Percentiles rank a stretch among this genome's conserved stretches.
These are phyloP conservation scores for Lasiodiplodia hormozganensis DNA, from an alignment of 2,329 filamentous ascomycete genomes.

Conservation along the genomic window DNA sequence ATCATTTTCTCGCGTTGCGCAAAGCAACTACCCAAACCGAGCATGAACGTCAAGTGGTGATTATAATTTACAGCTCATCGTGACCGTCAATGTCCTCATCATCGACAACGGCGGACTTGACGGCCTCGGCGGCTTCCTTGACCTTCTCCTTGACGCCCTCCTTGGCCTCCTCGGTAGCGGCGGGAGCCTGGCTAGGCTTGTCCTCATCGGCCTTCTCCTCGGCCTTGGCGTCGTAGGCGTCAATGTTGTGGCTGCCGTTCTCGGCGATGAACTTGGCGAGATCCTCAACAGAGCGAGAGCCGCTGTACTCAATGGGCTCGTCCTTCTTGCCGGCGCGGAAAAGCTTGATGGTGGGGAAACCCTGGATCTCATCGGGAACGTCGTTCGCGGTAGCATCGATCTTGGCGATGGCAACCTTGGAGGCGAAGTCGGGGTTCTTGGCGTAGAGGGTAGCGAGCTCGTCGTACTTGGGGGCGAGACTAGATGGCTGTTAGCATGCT, in stretches of 20 bases:
- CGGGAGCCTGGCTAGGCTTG: constrained; percentile 54
- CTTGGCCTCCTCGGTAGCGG: constrained; percentile 47
- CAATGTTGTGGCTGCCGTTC: constrained; percentile 88
- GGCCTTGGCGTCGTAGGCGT: constrained; percentile 65
- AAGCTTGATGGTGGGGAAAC: constrained; percentile 99
- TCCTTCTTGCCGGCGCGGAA: constrained; percentile 90
- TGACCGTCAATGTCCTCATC: constrained; percentile 54
- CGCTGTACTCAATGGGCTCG: constrained; percentile 83
- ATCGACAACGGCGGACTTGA: constrained; percentile 41
- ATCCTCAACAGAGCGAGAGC: constrained; percentile 88
- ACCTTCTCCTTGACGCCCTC: constrained; percentile 50
- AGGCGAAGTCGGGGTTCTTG: constrained; percentile 54
- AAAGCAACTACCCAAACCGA: constrained; percentile 13
- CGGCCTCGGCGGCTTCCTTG: constrained; percentile 41
- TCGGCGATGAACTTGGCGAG: constrained; percentile 91
- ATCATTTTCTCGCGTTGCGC: constrained; percentile 17
- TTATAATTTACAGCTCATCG: constrained; percentile 73
- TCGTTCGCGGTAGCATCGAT: constrained; percentile 96
- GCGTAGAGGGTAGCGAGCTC: constrained; percentile 66
- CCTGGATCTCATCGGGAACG: constrained; percentile 93
- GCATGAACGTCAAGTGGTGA: not conserved
- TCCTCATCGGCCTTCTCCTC: constrained; percentile 60
- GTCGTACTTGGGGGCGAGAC: constrained; percentile 71
- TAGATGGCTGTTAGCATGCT: constrained; percentile 34
- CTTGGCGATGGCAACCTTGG: constrained; percentile 78